These are phyloP conservation scores for Umbelopsis vinacea DNA, from an alignment of 192 early-diverging fungal genomes.

Conservation along the genomic window DNA sequence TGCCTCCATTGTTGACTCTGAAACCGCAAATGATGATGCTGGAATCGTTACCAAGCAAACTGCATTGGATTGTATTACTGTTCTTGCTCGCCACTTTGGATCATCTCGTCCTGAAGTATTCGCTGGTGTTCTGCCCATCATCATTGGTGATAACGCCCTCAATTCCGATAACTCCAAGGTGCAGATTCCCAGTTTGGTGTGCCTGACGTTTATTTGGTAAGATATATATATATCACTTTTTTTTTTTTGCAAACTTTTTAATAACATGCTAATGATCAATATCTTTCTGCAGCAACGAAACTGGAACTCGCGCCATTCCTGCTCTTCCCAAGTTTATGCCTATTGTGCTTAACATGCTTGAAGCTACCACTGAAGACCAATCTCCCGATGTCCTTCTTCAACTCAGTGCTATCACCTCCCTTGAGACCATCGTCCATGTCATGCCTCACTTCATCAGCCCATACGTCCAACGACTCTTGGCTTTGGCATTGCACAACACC, in stretches of 20 bases:
- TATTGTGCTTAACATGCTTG: slow-evolving; percentile 63
- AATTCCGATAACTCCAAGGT: slow-evolving; percentile 47
- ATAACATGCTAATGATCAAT: neutral
- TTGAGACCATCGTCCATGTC: slow-evolving; percentile 62
- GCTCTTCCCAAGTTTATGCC: slow-evolving; percentile 87
- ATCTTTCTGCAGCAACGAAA: slow-evolving; percentile 52
- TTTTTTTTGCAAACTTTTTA: neutral
- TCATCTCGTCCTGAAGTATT: slow-evolving; percentile 65
- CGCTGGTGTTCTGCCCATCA: slow-evolving; percentile 51
- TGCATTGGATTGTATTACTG: slow-evolving; percentile 78
- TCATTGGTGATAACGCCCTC: slow-evolving; percentile 56
- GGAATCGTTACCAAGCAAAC: slow-evolving; percentile 71
- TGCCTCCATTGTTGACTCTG: slow-evolving; percentile 43
- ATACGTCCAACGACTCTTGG: slow-evolving; percentile 66
- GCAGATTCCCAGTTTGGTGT: slow-evolving; percentile 59
- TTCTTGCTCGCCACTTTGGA: slow-evolving; percentile 71
- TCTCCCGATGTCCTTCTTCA: slow-evolving; percentile 54
- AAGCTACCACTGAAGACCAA: slow-evolving; percentile 46
- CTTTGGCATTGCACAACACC: slow-evolving; percentile 55
- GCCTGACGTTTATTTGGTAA: slow-evolving; percentile 60
- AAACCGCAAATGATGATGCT: slow-evolving; percentile 43
- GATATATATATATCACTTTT: neutral
- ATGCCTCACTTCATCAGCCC: slow-evolving; percentile 80
- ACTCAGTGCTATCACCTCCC: slow-evolving; percentile 54
- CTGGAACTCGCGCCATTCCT: slow-evolving; percentile 80